Base-by-base conservation (phyloP, 306 rosid genomes). In the Carpinus viminea region DNA sequence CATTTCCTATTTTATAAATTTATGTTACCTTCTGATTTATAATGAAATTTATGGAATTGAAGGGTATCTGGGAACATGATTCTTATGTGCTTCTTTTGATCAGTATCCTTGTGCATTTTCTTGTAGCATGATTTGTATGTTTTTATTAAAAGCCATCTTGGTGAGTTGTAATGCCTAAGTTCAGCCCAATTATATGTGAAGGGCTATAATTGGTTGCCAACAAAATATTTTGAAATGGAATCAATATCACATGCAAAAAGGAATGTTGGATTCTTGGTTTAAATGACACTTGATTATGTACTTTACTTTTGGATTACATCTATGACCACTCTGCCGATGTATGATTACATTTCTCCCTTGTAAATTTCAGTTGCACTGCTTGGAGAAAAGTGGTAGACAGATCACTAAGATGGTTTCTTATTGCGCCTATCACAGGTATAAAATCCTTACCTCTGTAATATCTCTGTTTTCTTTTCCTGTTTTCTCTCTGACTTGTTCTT, bases 351-450 rank as follows among this genome's bases (percentile, higher is more conserved):
- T 66, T 79, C 68, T 80, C 74, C 79, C 72, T 68, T 69, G 75
- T 78, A 61, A 85, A 80, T 87, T 74, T 86, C 91, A 96, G 99
- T 76, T 96, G 92, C 99, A 96, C 86, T 88, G 93, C 83, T 85
- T 78, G 82, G 98, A 96, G 92, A 96, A 96, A 87, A 89, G 90
- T 85, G 98, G 99, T 47, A 93, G 73, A 83, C 98, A 91, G 78
- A 90, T 86, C 50, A 96, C 99, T 36, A 93, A 90, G 86, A 93
- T 93, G 99, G 87, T 96, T 75, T 96, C 99, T 6, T 96, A 85
- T 74, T 96, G 99, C 79, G 98, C 99, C 76, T 96, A 93, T 80
- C 99, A 96, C 91, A 93, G 98, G 99, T 93, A 84, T 86, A 74
- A 51, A 36, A 81, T 70, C 79, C 79, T 87, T 54, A 71, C 64